Evolutionary conservation across 2,329 filamentous ascomycete genomes (phyloP).

Genomic region (Colletotrichum spinosum): DNA sequence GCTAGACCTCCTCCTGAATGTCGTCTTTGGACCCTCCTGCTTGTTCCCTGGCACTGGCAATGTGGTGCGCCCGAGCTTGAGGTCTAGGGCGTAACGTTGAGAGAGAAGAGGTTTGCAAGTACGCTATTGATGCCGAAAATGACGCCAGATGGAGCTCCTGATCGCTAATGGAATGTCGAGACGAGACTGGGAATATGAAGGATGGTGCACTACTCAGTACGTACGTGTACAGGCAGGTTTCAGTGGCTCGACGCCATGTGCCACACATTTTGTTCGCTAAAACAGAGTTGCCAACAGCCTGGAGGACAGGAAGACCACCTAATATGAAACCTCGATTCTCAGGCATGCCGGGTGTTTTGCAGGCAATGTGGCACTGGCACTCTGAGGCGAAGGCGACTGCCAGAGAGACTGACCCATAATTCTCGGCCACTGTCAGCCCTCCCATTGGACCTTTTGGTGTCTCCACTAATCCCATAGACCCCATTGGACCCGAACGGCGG

Average conservation of each 20-base stretch:
- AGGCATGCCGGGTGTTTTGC: slow-evolving; percentile 2
- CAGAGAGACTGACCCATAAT: neutral
- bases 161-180: slow-evolving; percentile 37
- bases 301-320: slow-evolving; percentile 13
- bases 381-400: too few relatives aligned
- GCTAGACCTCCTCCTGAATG: too few relatives aligned
- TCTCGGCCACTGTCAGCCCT: neutral
- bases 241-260: slow-evolving; percentile 10
- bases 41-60: neutral
- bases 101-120: neutral
- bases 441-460: neutral
- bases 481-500: slow-evolving; percentile 27
- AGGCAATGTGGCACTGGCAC: too few relatives aligned
- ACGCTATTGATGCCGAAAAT: slow-evolving; percentile 5
- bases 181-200: slow-evolving; percentile 13
- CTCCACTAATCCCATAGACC: neutral
- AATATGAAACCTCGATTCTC: slow-evolving; percentile 21
- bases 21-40: too few relatives aligned
- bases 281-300: slow-evolving; percentile 9
- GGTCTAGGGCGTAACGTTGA: neutral
- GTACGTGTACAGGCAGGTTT: neutral
- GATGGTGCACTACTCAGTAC: too few relatives aligned
- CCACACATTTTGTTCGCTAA: slow-evolving; percentile 18
- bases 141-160: neutral
- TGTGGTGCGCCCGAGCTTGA: neutral